Evolutionary conservation across 2,329 filamentous ascomycete genomes (phyloP), one percentile per base, ranked within the genome.

Genomic region (Diaporthe australafricana): DNA sequence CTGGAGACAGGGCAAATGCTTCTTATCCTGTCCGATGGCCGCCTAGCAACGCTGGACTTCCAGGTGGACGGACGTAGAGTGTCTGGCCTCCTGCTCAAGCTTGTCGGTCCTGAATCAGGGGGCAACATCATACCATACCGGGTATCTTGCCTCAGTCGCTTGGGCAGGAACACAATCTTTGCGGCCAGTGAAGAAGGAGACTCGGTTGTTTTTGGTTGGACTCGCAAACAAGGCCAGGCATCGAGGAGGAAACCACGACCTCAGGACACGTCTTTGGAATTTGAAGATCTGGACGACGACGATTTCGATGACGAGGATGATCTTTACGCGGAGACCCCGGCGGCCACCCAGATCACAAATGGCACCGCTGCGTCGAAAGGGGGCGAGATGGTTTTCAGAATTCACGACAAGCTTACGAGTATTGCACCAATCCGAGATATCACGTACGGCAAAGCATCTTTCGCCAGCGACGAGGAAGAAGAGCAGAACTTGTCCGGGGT

Each of bases 31-130:
- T 90, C 90, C 70, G 91, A 92, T 76, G 96, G 96, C 0, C 88
- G 89, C 25, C 85, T 98, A 60, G 90, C 90, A 12, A 87, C 96
- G 27, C 82, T 98, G 16, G 92, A 89, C 20, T 98, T 99, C 83
- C 91, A 91, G 69, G 89, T 98, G 73, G 95, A 98, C 79, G 96
- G 97, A 20, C 90, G 96, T 69, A 97, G 94, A 2, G 94, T 99
- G 2, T 97, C 95, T 32, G 95, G 94, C 1, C 86, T 99, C 73
- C 90, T 88, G n/a, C 83, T 99, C 68, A 90, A 89, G 74, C 82
- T 89, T 48, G 85, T 98, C 6, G 79, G 88, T 5, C 77, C 83
- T 48, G 90, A 93, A 68, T 86, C 88, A 30, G 92, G 93, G 12
- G 92, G 92, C 9, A 80, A 83, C 38, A 74, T 93, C 12, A 79